phyloP scores from a whole-genome alignment of 176 grass and related monocot species.

The Bonia amplexicaulis region DNA sequence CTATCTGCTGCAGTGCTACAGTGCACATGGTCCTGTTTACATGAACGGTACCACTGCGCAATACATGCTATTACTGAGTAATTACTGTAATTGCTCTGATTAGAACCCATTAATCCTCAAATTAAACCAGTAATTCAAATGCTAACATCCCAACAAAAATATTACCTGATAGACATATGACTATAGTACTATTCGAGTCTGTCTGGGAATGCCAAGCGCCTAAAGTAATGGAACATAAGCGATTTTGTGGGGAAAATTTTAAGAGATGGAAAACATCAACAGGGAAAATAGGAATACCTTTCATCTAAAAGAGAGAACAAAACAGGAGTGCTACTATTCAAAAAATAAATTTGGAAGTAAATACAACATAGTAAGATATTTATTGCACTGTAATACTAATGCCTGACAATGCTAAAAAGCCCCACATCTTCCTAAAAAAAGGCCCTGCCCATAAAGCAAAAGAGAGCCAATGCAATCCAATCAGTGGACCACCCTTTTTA shows the following conservation, averaged over 20 bases:
- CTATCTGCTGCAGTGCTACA: background rate
- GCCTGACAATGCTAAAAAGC: background rate
- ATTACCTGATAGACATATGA: background rate
- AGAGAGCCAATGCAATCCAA: background rate
- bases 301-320: background rate
- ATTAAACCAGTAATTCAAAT: background rate
- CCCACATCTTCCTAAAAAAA: background rate
- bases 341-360: background rate
- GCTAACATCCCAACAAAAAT: background rate
- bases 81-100: background rate
- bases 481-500: background rate
- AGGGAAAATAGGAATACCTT: background rate
- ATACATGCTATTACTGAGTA: background rate
- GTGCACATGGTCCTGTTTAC: background rate
- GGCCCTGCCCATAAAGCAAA: background rate
- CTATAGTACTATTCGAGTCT: background rate
- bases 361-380: background rate
- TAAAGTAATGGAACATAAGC: background rate
- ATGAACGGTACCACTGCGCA: background rate
- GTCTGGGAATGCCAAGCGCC: background rate
- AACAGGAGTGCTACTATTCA: background rate
- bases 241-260: background rate
- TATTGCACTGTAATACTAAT: background rate
- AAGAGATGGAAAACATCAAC: background rate
- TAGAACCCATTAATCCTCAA: background rate